Evolutionary conservation across 345 rosid species (phyloP).

Genomic region (Citrus cavaleriei): DNA sequence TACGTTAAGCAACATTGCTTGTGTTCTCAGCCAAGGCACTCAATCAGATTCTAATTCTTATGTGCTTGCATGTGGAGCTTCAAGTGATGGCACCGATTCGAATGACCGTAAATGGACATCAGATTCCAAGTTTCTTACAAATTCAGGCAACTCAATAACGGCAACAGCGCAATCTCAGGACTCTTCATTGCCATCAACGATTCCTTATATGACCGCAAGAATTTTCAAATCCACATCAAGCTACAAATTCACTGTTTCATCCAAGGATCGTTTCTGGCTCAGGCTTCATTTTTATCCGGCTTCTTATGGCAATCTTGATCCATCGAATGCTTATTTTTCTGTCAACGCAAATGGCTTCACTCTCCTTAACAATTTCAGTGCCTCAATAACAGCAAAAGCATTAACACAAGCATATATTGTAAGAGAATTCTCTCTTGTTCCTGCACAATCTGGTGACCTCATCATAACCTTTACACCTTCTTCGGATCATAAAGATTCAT

Average conservation of each 20-base stretch:
- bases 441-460: slow-evolving; percentile 25
- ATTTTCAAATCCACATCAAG: slow-evolving; percentile 39
- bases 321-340: slow-evolving; percentile 29
- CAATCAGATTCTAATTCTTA: slow-evolving; percentile 15
- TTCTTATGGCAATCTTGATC: slow-evolving; percentile 23
- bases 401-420: slow-evolving; percentile 42
- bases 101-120: slow-evolving; percentile 44
- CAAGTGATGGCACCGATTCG: slow-evolving; percentile 22
- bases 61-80: slow-evolving; percentile 41
- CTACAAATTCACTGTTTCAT: slow-evolving; percentile 35
- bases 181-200: slow-evolving; percentile 39
- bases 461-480: slow-evolving; percentile 37
- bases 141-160: slow-evolving; percentile 11
- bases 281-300: slow-evolving; percentile 55
- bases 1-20: neutral
- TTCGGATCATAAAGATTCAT: slow-evolving; percentile 22
- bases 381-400: slow-evolving; percentile 44
- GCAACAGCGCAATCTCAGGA: slow-evolving; percentile 40
- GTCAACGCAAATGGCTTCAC: slow-evolving; percentile 38
- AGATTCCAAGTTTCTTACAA: slow-evolving; percentile 32
- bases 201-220: slow-evolving; percentile 58
- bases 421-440: slow-evolving; percentile 38
- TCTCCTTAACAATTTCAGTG: slow-evolving; percentile 54
- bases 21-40: slow-evolving; percentile 2
- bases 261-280: slow-evolving; percentile 31